Conservation (phyloP, 2,329 filamentous ascomycete genomes). For the Microsporum audouinii region DNA sequence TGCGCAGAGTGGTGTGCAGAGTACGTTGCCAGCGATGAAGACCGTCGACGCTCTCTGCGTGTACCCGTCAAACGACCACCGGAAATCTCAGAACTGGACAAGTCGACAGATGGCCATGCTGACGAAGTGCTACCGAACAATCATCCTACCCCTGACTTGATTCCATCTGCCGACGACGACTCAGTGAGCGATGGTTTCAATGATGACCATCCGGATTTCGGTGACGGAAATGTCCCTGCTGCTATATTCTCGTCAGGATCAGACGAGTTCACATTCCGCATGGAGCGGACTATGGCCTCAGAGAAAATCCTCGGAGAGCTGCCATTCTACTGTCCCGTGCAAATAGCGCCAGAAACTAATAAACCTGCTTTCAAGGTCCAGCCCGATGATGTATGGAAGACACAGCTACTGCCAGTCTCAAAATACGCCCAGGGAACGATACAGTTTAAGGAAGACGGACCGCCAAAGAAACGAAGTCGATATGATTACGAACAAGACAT, state of each 20-base stretch:
- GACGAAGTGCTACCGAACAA: slow-evolving; percentile 24
- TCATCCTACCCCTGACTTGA: slow-evolving; percentile 55
- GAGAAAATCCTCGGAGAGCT: slow-evolving; percentile 70
- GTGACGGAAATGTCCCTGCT: slow-evolving; percentile 49
- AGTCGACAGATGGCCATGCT: background rate
- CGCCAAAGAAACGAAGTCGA: slow-evolving; percentile 65
- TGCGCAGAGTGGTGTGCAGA: slow-evolving; percentile 74
- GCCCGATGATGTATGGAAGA: slow-evolving; percentile 61
- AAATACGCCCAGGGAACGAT: slow-evolving; percentile 79
- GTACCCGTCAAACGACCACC: slow-evolving; percentile 38
- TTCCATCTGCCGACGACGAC: slow-evolving; percentile 53
- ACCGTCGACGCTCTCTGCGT: slow-evolving; percentile 57
- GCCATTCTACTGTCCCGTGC: slow-evolving; percentile 60
- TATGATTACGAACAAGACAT: slow-evolving; percentile 51
- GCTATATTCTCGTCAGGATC: slow-evolving; percentile 73
- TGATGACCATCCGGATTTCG: slow-evolving; percentile 35
- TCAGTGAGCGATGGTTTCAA: slow-evolving; percentile 38
- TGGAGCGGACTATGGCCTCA: slow-evolving; percentile 61
- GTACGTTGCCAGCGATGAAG: slow-evolving; percentile 56
- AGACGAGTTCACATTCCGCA: slow-evolving; percentile 68
- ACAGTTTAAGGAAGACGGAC: slow-evolving; percentile 53
- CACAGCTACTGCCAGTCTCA: slow-evolving; percentile 69
- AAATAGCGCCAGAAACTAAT: slow-evolving; percentile 47
- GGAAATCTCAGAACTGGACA: slow-evolving; percentile 13
- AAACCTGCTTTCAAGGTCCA: slow-evolving; percentile 48